These are phyloP conservation scores for Kandelia obovata DNA, from an alignment of 345 rosid genomes.

Conservation along the genomic window DNA sequence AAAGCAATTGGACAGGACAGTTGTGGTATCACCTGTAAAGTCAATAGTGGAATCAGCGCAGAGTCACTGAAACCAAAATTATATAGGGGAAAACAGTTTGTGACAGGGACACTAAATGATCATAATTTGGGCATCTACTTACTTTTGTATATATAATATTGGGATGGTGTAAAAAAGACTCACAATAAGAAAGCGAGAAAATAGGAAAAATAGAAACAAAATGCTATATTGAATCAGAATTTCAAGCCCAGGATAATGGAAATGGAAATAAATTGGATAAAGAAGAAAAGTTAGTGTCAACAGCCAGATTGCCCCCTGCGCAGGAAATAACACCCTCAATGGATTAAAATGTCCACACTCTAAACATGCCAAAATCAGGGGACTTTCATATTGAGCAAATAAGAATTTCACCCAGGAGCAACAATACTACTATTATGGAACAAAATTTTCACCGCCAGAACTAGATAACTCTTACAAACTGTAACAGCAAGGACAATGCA, in stretches of 20 bases:
- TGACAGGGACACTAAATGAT: not conserved
- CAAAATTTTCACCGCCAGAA: not conserved
- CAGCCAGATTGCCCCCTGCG: too few relatives aligned
- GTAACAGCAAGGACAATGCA: not conserved
- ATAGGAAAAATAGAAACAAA: too few relatives aligned
- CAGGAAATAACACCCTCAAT: too few relatives aligned
- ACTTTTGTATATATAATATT: not conserved
- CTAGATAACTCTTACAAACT: not conserved
- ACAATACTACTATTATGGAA: not conserved
- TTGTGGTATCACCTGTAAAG: constrained; percentile 64
- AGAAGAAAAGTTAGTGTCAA: too few relatives aligned
- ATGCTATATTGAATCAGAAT: too few relatives aligned
- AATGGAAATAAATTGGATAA: too few relatives aligned
- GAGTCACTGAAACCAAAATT: constrained; percentile 2
- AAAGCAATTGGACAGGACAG: constrained; percentile 77
- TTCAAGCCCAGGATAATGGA: too few relatives aligned
- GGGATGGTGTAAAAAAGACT: not conserved
- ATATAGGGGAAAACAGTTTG: not conserved
- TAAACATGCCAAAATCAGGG: too few relatives aligned
- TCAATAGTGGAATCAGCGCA: constrained; percentile 3
- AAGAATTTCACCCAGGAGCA: not conserved
- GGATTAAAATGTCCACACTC: too few relatives aligned
- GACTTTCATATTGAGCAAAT: too few relatives aligned
- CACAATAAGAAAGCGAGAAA: not conserved
- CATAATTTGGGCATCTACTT: not conserved